Evolutionary conservation across 768 basidiomycete genomes (phyloP).

Genomic region (Epithele typhae): DNA sequence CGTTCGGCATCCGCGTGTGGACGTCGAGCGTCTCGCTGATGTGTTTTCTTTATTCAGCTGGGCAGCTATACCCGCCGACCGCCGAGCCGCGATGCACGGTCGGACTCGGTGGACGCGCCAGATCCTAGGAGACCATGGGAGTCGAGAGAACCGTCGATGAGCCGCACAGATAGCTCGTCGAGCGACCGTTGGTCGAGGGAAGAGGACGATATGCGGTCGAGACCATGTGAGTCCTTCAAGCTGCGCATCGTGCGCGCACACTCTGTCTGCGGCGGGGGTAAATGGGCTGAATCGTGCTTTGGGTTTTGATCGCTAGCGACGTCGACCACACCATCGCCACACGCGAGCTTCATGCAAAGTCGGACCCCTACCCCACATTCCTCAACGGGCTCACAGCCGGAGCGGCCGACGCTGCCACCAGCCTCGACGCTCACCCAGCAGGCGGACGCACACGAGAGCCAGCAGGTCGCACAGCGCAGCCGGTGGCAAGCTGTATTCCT

Average conservation of each 20-base stretch:
- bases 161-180: constrained; percentile 5
- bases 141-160: constrained; percentile 11
- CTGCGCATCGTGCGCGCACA: too few relatives aligned
- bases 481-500: constrained; percentile 81
- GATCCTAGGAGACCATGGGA: constrained; percentile 10
- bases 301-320: too few relatives aligned
- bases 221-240: constrained; percentile 1
- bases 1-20: too few relatives aligned
- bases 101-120: constrained; percentile 6
- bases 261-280: too few relatives aligned
- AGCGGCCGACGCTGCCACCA: constrained; percentile 10
- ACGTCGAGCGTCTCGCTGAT: neutral
- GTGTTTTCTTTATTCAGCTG: constrained; percentile 6
- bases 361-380: constrained; percentile 16
- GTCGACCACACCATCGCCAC: neutral
- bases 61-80: constrained; percentile 20
- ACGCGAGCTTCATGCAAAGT: constrained; percentile 2
- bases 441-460: constrained; percentile 23
- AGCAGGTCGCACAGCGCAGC: constrained; percentile 67
- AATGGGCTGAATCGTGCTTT: too few relatives aligned
- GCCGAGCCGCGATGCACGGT: constrained; percentile 12
- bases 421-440: constrained; percentile 13
- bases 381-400: constrained; percentile 6
- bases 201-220: constrained; percentile 7
- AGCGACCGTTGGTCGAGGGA: neutral